Base-by-base conservation (phyloP, 148 eudicot genomes). In the Linanthus parryae region DNA sequence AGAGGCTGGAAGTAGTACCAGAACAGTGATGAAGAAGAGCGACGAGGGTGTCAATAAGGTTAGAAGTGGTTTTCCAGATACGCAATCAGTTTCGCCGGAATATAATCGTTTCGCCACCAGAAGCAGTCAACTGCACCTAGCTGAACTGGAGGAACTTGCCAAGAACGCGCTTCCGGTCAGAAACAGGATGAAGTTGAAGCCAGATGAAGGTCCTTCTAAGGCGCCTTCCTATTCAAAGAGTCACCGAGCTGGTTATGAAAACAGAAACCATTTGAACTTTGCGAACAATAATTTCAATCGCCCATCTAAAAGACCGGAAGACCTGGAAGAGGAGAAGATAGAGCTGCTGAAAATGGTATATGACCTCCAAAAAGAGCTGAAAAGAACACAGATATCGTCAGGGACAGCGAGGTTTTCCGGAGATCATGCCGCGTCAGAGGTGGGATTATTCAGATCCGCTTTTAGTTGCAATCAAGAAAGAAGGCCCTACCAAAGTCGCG, bases 311-410 rank as follows among this genome's bases (percentile, higher is more conserved):
- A 65, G 44, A 56, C 40, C 71, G 9, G 64, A 54, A 51, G 42
- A 61, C 33, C 61, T 41, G 29, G 78, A 80, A 44, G 54, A 70
- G 15, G 68, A 74, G 42, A 69, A 54, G 48, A 52, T 62, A 51
- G 57, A 70, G 23, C 35, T 73, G 43, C 51, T 66, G 31, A 66
- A 65, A 56, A 58, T 74, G 52, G 73, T 77, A 19, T 39, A 49
- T 47, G 78, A 77, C 23, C 65, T 77, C 27, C 59, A 73, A 63
- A 70, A 66, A 26, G 63, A 73, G 68, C 61, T 67, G 30, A 62
- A 66, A 25, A 62, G 73, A 56, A 56, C 67, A 48, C 57, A 46
- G 10, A 19, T 54, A 23, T 45, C 59, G 1, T 47, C 52, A 44
- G 66, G 54, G 9, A 57, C 12, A 43, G 54, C 42, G 25, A 44